A percentile compares a stretch with the other conserved stretches of the same genome.
Evolutionary conservation across 768 basidiomycete genomes (phyloP).

Genomic region (Gloeostereum incarnatum): DNA sequence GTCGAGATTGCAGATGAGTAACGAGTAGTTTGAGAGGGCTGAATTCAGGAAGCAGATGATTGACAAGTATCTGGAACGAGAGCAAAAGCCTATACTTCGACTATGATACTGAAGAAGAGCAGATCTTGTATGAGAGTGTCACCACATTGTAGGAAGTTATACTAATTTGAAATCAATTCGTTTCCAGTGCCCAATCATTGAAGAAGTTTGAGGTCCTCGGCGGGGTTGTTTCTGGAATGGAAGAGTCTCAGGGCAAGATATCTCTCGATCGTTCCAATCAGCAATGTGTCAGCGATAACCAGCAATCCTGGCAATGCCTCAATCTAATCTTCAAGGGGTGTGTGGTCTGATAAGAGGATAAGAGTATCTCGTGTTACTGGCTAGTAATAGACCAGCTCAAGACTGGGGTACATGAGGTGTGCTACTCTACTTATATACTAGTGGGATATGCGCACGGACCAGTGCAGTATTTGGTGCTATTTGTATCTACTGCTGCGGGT

Average conservation of each 20-base stretch:
- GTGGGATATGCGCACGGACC: too few relatives aligned
- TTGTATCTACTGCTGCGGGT: too few relatives aligned
- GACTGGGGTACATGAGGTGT: too few relatives aligned
- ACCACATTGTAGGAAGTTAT: conserved; percentile 41
- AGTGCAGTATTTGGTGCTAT: too few relatives aligned
- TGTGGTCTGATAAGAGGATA: too few relatives aligned
- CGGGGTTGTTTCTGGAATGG: conserved; percentile 92
- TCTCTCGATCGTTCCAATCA: conserved; percentile 95
- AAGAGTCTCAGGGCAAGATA: conserved; percentile 92
- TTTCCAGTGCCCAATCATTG: conserved; percentile 67
- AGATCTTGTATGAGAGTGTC: conserved; percentile 94
- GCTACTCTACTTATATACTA: too few relatives aligned
- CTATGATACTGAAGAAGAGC: conserved; percentile 90
- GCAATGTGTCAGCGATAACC: too few relatives aligned
- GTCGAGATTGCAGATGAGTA: conserved; percentile 57
- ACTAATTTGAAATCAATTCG: conserved; percentile 13
- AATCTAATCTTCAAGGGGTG: too few relatives aligned
- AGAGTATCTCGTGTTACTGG: too few relatives aligned
- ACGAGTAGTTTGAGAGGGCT: conserved; percentile 91
- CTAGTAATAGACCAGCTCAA: too few relatives aligned
- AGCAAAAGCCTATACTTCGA: conserved; percentile 92
- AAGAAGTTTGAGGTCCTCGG: conserved; percentile 96
- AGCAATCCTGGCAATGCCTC: too few relatives aligned
- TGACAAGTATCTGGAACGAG: conserved; percentile 95
- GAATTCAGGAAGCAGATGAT: conserved; percentile 77